A percentile compares a stretch with the other conserved stretches of the same genome.
phyloP scores from a whole-genome alignment of 768 basidiomycete species.

The Boletus sp. region DNA sequence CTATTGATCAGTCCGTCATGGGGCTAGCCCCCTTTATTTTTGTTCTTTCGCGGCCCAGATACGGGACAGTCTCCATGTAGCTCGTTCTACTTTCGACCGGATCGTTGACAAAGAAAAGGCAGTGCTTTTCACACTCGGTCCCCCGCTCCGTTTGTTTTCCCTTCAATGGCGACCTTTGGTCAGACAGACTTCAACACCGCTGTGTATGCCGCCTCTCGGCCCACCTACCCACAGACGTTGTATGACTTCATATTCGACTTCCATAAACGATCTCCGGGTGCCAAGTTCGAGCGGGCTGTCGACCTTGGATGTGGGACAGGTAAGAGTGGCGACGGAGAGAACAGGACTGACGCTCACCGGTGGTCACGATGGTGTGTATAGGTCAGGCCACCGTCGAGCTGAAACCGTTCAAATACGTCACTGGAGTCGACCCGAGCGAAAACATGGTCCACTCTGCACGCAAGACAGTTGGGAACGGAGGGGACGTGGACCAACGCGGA shows the following conservation, averaged over 20 bases:
- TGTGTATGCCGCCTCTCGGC: conserved; percentile 57
- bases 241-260: conserved; percentile 60
- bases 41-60: neutral
- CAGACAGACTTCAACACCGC: conserved; percentile 63
- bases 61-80: neutral
- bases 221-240: conserved; percentile 65
- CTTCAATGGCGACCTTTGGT: conserved; percentile 68
- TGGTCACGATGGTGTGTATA: conserved; percentile 17
- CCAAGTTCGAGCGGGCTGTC: conserved; percentile 54
- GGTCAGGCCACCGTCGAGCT: conserved; percentile 70
- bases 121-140: neutral
- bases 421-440: conserved; percentile 72
- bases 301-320: conserved; percentile 84
- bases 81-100: neutral
- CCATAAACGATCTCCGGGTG: conserved; percentile 36
- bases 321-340: conserved; percentile 20
- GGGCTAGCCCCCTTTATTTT: neutral
- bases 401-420: conserved; percentile 51
- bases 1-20: too few relatives aligned
- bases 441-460: conserved; percentile 64
- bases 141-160: neutral
- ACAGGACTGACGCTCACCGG: neutral
- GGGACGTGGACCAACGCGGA: conserved; percentile 13
- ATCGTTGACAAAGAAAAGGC: neutral
- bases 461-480: conserved; percentile 6